Evolutionary conservation across 164 flowering plant species (phyloP).

Genomic region (Macadamia tetraphylla): DNA sequence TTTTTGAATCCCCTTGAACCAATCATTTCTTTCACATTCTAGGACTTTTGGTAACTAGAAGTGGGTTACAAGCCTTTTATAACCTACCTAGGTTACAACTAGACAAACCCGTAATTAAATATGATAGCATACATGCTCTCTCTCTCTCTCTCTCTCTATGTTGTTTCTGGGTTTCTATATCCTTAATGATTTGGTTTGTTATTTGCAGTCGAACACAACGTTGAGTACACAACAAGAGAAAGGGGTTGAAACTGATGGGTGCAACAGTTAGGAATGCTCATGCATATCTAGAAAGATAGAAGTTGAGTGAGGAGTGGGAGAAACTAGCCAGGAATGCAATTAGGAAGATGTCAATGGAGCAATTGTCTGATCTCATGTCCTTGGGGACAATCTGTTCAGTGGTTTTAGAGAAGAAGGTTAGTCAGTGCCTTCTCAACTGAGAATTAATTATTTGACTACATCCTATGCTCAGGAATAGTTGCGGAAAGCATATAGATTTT

Average conservation of each 20-base stretch:
- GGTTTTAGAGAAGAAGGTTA: slow-evolving; percentile 38
- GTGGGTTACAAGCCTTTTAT: no score
- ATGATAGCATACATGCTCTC: no score
- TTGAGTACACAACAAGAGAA: slow-evolving; percentile 54
- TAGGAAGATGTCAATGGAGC: slow-evolving; percentile 57
- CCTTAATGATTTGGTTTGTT: not conserved
- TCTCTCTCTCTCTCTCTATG: no score
- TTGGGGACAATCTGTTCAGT: slow-evolving; percentile 62
- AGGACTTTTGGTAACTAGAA: no score
- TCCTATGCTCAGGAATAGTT: not conserved
- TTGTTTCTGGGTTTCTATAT: not conserved
- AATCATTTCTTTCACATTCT: no score
- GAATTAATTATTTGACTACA: not conserved
- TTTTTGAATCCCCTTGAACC: no score
- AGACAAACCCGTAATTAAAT: no score
- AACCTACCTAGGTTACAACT: no score
- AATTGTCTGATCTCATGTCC: slow-evolving; percentile 50
- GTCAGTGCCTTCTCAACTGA: slow-evolving; percentile 3
- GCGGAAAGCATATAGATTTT: not conserved
- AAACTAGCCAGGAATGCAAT: slow-evolving; percentile 41
- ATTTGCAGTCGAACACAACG: slow-evolving; percentile 55
- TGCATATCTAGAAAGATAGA: slow-evolving; percentile 34
- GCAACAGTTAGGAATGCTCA: slow-evolving; percentile 67
- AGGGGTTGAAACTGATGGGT: slow-evolving; percentile 59
- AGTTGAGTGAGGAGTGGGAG: slow-evolving; percentile 43